These are phyloP conservation scores for Bacidia rubella DNA, from an alignment of 495 filamentous ascomycete species.

Conservation along the genomic window DNA sequence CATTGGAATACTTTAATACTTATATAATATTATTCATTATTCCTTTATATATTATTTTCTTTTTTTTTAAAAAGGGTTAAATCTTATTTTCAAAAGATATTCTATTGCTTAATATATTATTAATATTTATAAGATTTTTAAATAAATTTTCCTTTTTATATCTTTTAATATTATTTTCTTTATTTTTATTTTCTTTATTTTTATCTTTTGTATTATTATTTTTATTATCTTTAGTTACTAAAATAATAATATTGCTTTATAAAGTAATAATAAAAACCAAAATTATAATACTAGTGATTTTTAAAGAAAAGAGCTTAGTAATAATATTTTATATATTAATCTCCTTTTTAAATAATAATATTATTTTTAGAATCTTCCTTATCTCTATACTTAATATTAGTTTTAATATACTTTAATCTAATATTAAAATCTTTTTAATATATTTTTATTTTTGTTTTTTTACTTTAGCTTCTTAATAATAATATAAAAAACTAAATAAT, in stretches of 20 bases:
- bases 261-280: background rate
- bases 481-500: background rate
- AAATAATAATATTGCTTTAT: background rate
- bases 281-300: background rate
- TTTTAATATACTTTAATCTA: background rate
- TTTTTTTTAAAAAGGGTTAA: background rate
- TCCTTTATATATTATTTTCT: background rate
- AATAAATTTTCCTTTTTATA: background rate
- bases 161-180: background rate
- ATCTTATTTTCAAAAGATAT: background rate
- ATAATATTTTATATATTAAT: background rate
- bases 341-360: background rate
- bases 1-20: background rate
- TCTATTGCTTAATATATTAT: background rate
- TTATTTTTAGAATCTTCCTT: background rate
- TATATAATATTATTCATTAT: background rate
- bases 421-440: background rate
- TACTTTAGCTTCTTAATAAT: background rate
- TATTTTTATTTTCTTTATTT: background rate
- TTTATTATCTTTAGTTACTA: background rate
- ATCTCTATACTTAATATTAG: background rate
- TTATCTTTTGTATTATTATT: background rate
- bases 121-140: background rate
- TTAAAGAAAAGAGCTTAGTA: background rate
- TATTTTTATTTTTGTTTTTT: background rate